These are phyloP conservation scores for Tricholoma sp. DNA, from an alignment of 768 basidiomycete genomes.

Conservation along the genomic window DNA sequence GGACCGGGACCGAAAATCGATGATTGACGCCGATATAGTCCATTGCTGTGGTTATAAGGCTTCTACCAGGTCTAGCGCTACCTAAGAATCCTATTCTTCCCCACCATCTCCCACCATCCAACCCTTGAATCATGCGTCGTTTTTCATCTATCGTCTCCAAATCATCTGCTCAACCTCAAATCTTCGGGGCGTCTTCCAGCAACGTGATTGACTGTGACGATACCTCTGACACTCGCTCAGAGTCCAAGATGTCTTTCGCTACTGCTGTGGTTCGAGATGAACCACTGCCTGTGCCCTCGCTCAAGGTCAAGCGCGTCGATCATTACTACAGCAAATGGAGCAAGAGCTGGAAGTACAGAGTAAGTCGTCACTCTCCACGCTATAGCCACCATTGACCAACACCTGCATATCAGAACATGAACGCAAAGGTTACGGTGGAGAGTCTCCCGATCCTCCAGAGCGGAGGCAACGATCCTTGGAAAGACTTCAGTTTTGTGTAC, in stretches of 20 bases:
- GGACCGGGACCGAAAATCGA: too few relatives aligned
- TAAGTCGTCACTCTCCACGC: constrained; percentile 13
- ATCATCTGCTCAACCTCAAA: neutral
- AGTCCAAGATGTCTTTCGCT: constrained; percentile 27
- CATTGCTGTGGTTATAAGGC: neutral
- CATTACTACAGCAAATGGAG: constrained; percentile 55
- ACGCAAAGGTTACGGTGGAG: constrained; percentile 48
- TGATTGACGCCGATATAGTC: too few relatives aligned
- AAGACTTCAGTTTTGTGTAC: constrained; percentile 51
- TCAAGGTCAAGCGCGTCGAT: constrained; percentile 59
- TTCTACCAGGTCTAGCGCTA: too few relatives aligned
- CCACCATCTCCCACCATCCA: neutral
- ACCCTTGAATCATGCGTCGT: constrained; percentile 16
- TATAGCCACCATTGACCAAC: neutral
- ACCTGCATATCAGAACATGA: constrained; percentile 38
- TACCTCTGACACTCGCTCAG: constrained; percentile 15
- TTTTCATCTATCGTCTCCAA: constrained; percentile 8
- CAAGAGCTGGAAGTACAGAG: constrained; percentile 53
- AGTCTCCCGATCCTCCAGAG: constrained; percentile 32
- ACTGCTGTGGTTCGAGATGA: constrained; percentile 24
- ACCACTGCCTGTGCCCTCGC: constrained; percentile 34
- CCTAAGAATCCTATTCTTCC: neutral
- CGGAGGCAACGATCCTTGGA: constrained; percentile 49
- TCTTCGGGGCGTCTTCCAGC: neutral
- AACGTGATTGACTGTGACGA: neutral